A percentile compares a stretch with the other conserved stretches of the same genome.
Evolutionary conservation across 257 asterid species (phyloP).

Genomic region (Nemophila menziesii): DNA sequence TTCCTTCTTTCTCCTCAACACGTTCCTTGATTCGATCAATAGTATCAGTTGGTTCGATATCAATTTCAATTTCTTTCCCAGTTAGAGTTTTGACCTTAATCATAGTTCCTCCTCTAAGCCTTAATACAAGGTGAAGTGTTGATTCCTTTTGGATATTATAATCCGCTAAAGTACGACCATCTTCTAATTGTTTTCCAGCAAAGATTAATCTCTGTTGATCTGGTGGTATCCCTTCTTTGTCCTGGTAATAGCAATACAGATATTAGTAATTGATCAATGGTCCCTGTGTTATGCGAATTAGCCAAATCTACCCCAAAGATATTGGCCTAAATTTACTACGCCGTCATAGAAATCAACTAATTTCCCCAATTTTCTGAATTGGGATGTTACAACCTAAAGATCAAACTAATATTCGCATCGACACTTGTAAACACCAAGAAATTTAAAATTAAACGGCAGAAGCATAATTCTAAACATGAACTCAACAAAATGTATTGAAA

Average conservation of each 20-base stretch:
- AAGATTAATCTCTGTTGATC: conserved; percentile 66
- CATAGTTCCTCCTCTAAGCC: conserved; percentile 73
- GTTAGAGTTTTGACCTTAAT: conserved; percentile 67
- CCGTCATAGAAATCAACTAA: too few relatives aligned
- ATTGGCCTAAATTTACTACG: too few relatives aligned
- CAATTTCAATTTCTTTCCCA: conserved; percentile 62
- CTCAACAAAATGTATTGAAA: too few relatives aligned
- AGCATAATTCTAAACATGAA: too few relatives aligned
- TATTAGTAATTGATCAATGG: too few relatives aligned
- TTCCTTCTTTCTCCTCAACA: conserved; percentile 73
- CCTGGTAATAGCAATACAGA: conserved; percentile 26
- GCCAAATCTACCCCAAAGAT: too few relatives aligned
- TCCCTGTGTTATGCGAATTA: too few relatives aligned
- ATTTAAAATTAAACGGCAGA: too few relatives aligned
- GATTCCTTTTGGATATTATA: conserved; percentile 59
- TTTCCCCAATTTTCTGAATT: too few relatives aligned
- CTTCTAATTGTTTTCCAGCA: conserved; percentile 72
- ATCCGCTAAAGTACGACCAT: conserved; percentile 62
- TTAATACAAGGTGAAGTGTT: conserved; percentile 55
- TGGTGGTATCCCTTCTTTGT: conserved; percentile 77
- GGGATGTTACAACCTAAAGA: too few relatives aligned
- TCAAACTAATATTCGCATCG: too few relatives aligned
- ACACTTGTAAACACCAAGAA: too few relatives aligned
- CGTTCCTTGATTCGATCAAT: conserved; percentile 61
- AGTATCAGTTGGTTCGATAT: conserved; percentile 59